Evolutionary conservation across 1,284 basidiomycete species (phyloP).

Genomic region (Ustilago trichophora): DNA sequence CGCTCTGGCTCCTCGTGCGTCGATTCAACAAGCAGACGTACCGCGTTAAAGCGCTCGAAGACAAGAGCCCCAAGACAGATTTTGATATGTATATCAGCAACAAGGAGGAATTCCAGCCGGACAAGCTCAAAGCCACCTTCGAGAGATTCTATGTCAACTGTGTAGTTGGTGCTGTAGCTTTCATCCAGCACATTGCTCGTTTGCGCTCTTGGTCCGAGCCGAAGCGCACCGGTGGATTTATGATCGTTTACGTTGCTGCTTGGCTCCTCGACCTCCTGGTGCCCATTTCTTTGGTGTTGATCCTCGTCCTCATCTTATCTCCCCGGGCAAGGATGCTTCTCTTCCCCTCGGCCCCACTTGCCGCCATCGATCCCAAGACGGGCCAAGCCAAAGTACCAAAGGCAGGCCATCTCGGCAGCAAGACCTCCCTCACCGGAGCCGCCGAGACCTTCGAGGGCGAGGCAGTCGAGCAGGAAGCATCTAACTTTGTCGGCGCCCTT

Average conservation of each 20-base stretch:
- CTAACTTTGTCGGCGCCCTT: constrained; percentile 68
- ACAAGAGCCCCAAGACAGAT: constrained; percentile 42
- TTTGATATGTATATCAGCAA: constrained; percentile 70
- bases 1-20: constrained; percentile 68
- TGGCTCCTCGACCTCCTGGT: constrained; percentile 39
- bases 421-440: constrained; percentile 49
- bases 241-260: constrained; percentile 42
- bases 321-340: constrained; percentile 69
- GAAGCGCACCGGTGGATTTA: constrained; percentile 68
- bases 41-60: constrained; percentile 66
- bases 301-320: constrained; percentile 69
- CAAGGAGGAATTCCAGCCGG: constrained; percentile 70
- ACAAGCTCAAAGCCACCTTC: constrained; percentile 70
- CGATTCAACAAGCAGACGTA: constrained; percentile 70
- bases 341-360: constrained; percentile 71
- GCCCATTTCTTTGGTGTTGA: constrained; percentile 58
- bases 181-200: constrained; percentile 70
- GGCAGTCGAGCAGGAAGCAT: constrained; percentile 69
- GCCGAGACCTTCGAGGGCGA: constrained; percentile 69
- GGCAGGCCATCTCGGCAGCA: constrained; percentile 60
- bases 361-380: constrained; percentile 65
- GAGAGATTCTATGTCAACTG: constrained; percentile 71
- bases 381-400: constrained; percentile 60
- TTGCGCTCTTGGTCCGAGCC: constrained; percentile 72
- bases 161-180: constrained; percentile 69